Evolutionary conservation across 2,329 filamentous ascomycete genomes (phyloP).

Genomic region (Apiospora kogelbergensis): DNA sequence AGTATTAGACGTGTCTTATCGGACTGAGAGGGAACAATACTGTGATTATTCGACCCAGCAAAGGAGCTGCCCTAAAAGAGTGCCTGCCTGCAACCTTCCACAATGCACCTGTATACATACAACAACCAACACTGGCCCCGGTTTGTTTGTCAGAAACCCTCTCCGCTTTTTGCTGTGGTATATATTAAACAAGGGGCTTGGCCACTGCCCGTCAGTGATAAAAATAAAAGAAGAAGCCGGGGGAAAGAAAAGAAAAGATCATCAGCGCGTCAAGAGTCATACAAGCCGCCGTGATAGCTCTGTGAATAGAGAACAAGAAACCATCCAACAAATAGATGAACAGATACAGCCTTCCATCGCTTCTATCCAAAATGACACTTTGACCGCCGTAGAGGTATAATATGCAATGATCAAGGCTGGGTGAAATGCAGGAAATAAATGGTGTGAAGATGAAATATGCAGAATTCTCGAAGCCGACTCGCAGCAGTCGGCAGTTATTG

Average conservation of each 20-base stretch:
- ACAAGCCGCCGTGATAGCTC: not conserved
- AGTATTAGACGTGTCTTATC: not conserved
- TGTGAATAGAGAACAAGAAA: not conserved
- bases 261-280: conserved; percentile 1
- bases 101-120: not conserved
- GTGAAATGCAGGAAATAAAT: not conserved
- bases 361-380: conserved; percentile 7
- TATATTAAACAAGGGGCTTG: conserved; percentile 4
- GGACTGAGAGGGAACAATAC: not conserved
- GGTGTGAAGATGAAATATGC: not conserved
- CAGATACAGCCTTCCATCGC: not conserved
- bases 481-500: conserved; percentile 32
- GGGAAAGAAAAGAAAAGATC: not conserved
- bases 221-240: not conserved
- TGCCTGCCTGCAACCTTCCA: not conserved
- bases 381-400: conserved; percentile 9
- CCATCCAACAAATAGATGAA: not conserved
- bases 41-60: not conserved
- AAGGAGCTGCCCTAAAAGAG: not conserved
- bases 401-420: conserved; percentile 9
- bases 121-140: not conserved
- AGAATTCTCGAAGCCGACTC: not conserved
- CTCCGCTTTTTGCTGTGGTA: not conserved
- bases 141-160: not conserved
- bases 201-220: not conserved